A percentile compares a stretch with the other conserved stretches of the same genome.
These are phyloP conservation scores for Dactylellina leptospora DNA, from an alignment of 2,329 filamentous ascomycete species.

Conservation along the genomic window DNA sequence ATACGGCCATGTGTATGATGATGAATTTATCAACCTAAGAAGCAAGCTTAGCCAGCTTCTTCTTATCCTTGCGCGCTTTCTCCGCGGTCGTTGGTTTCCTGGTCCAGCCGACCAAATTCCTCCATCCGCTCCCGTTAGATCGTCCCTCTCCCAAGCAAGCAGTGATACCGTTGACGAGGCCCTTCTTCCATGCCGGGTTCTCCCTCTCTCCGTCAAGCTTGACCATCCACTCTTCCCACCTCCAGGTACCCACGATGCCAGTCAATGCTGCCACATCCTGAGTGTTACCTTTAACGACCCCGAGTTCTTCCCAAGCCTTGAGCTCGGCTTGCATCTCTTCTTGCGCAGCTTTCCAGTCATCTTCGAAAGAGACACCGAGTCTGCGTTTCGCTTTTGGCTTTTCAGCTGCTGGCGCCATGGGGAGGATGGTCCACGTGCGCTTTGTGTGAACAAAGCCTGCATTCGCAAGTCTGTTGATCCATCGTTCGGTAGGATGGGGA, in stretches of 20 bases:
- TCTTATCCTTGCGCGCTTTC: constrained; percentile 34
- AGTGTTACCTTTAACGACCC: constrained; percentile 72
- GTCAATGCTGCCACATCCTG: constrained; percentile 77
- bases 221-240: constrained; percentile 96
- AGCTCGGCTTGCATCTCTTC: constrained; percentile 60
- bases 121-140: constrained; percentile 68
- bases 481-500: constrained; percentile 80
- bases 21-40: constrained; percentile 15
- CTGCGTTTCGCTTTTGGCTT: constrained; percentile 63
- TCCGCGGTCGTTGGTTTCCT: constrained; percentile 65
- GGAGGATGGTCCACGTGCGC: constrained; percentile 87
- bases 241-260: constrained; percentile 84
- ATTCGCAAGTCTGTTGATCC: constrained; percentile 76
- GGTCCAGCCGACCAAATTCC: constrained; percentile 71
- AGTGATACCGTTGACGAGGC: constrained; percentile 69
- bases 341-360: constrained; percentile 69
- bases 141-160: constrained; percentile 72
- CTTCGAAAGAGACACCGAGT: constrained; percentile 60
- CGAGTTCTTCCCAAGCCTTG: constrained; percentile 56
- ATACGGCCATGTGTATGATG: background rate
- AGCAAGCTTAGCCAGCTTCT: constrained; percentile 28
- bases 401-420: constrained; percentile 71
- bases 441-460: constrained; percentile 82
- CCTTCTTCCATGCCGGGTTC: constrained; percentile 55
- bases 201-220: constrained; percentile 64